These are phyloP conservation scores for Alnus rubra DNA, from an alignment of 306 rosid genomes.

Conservation along the genomic window DNA sequence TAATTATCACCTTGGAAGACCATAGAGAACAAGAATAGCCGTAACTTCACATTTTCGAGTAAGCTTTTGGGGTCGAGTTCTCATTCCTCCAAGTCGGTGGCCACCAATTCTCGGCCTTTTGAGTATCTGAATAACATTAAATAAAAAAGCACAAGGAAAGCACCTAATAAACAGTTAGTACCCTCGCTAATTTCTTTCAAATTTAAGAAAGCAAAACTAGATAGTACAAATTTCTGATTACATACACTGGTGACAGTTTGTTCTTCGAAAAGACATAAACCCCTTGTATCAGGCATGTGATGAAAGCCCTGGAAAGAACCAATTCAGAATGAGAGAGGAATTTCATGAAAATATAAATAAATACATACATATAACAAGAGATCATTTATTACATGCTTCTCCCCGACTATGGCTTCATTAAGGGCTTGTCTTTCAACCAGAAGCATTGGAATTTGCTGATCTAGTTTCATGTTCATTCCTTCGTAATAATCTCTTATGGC, in stretches of 20 bases:
- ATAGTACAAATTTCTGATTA: conserved; percentile 11
- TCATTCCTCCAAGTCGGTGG: conserved; percentile 51
- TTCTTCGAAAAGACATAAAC: conserved; percentile 96
- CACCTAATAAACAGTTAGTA: neutral
- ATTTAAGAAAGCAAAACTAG: conserved; percentile 14
- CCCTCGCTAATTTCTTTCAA: conserved; percentile 8
- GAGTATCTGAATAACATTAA: conserved; percentile 35
- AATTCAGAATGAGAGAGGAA: conserved; percentile 22
- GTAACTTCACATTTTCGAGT: conserved; percentile 87
- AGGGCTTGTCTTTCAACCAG: conserved; percentile 97
- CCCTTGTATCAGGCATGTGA: conserved; percentile 98
- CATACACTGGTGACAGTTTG: conserved; percentile 93
- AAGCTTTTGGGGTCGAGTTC: conserved; percentile 82
- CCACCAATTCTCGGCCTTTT: conserved; percentile 53
- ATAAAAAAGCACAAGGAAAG: neutral
- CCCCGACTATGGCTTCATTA: conserved; percentile 94
- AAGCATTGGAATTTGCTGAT: conserved; percentile 98
- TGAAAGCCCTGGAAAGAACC: conserved; percentile 73
- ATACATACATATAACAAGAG: conserved; percentile 7
- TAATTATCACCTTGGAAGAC: conserved; percentile 82
- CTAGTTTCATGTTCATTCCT: conserved; percentile 92
- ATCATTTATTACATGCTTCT: conserved; percentile 59
- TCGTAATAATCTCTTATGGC: conserved; percentile 89
- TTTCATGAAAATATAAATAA: conserved; percentile 17
- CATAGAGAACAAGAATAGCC: conserved; percentile 97